Conservation (phyloP, 768 basidiomycete genomes). For the Hygrophorus russula region DNA sequence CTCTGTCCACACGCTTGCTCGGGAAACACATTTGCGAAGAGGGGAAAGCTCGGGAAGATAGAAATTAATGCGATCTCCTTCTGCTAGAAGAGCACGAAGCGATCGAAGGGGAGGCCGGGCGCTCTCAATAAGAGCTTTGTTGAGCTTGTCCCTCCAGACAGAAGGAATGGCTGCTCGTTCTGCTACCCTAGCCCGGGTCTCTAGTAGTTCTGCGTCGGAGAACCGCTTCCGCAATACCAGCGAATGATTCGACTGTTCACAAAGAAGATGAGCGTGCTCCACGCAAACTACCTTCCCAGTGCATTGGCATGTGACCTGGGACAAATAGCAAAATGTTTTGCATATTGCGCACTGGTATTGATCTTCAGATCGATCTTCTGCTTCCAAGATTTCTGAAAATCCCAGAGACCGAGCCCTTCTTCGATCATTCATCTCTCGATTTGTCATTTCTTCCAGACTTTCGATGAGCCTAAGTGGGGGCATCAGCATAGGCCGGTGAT, state of each 20-base stretch:
- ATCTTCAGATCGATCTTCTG: constrained; percentile 79
- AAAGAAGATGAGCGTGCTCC: constrained; percentile 73
- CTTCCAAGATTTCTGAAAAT: constrained; percentile 61
- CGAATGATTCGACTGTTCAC: constrained; percentile 37
- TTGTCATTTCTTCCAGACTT: constrained; percentile 80
- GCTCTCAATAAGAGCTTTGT: constrained; percentile 54
- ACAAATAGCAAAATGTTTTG: constrained; percentile 92
- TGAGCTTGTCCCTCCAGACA: constrained; percentile 65
- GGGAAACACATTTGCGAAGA: constrained; percentile 68
- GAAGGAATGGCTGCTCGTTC: constrained; percentile 66
- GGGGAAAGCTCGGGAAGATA: constrained; percentile 58
- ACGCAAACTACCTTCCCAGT: constrained; percentile 73
- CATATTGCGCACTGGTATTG: constrained; percentile 92
- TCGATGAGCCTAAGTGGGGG: constrained; percentile 58
- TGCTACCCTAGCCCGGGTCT: constrained; percentile 51
- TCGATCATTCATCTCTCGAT: constrained; percentile 68
- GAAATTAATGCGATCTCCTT: constrained; percentile 80
- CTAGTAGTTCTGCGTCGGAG: constrained; percentile 65
- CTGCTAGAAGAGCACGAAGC: constrained; percentile 72
- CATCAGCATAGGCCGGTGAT: neutral
- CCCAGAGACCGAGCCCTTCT: constrained; percentile 44
- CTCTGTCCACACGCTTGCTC: constrained; percentile 86
- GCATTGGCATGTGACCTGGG: constrained; percentile 80
- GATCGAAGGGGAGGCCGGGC: constrained; percentile 64
- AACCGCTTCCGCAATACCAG: constrained; percentile 70